Evolutionary conservation across 2,329 filamentous ascomycete genomes (phyloP).

Genomic region (Boeremia exigua): DNA sequence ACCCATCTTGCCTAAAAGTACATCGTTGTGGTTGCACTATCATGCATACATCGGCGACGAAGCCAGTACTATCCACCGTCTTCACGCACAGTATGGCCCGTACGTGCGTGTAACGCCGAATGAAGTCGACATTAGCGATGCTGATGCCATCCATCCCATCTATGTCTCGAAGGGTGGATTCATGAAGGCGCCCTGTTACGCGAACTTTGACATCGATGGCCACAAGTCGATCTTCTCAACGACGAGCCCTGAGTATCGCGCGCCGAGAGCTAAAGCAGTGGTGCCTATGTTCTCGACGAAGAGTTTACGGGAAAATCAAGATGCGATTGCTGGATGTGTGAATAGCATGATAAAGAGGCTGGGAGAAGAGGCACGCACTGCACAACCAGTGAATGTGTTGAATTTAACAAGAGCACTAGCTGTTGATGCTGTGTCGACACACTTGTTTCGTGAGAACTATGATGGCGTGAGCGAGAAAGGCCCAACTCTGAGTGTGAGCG

Average conservation of each 20-base stretch:
- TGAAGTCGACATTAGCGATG: constrained; percentile 38
- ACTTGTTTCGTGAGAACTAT: constrained; percentile 61
- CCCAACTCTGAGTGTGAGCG: constrained; percentile 49
- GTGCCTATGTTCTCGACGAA: constrained; percentile 57
- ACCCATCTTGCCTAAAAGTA: constrained; percentile 27
- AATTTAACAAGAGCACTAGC: constrained; percentile 58
- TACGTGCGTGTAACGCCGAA: constrained; percentile 36
- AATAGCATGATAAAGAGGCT: constrained; percentile 52
- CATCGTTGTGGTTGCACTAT: constrained; percentile 37
- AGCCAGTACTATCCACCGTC: constrained; percentile 27
- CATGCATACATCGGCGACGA: constrained; percentile 39
- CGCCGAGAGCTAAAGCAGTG: constrained; percentile 58
- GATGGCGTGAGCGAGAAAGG: constrained; percentile 52
- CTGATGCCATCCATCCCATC: constrained; percentile 54
- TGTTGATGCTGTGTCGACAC: constrained; percentile 61
- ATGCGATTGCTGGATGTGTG: constrained; percentile 51
- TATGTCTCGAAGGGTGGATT: constrained; percentile 62
- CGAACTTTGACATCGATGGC: constrained; percentile 64
- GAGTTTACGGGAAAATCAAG: constrained; percentile 50
- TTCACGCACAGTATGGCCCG: constrained; percentile 31
- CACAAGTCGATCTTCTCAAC: constrained; percentile 62
- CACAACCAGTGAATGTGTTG: constrained; percentile 55
- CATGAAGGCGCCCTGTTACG: constrained; percentile 58
- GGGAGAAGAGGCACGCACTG: constrained; percentile 36
- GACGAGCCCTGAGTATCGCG: constrained; percentile 50